Evolutionary conservation across 2,329 filamentous ascomycete species (phyloP).

Genomic region (Aspergillus fischeri): DNA sequence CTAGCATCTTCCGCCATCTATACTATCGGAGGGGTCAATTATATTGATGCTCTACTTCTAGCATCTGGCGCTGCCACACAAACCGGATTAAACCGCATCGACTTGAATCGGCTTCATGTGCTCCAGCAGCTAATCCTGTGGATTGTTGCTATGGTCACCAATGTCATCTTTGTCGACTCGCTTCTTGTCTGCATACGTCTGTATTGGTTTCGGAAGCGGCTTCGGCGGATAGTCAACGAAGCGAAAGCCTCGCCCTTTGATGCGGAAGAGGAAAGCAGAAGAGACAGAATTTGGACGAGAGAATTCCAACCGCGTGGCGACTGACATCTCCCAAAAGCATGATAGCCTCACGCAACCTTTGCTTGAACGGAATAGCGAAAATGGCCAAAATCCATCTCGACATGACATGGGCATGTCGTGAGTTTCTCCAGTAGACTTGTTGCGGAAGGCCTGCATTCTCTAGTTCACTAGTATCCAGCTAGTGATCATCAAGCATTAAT

Average conservation of each 20-base stretch:
- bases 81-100: conserved; percentile 75
- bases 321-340: background rate
- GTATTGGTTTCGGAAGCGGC: conserved; percentile 95
- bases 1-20: conserved; percentile 71
- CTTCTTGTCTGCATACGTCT: conserved; percentile 83
- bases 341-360: conserved; percentile 10
- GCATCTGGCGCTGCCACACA: conserved; percentile 79
- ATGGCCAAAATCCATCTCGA: too few species aligned
- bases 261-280: conserved; percentile 35
- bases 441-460: too few species aligned
- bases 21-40: conserved; percentile 57
- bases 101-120: conserved; percentile 62
- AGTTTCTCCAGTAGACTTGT: too few species aligned
- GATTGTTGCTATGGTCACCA: conserved; percentile 66
- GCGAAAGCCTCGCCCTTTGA: conserved; percentile 61
- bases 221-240: conserved; percentile 72
- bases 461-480: too few species aligned
- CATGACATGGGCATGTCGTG: too few species aligned
- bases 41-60: conserved; percentile 84
- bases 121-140: conserved; percentile 70
- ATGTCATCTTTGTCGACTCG: conserved; percentile 75
- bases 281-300: background rate
- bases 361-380: background rate
- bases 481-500: too few species aligned
- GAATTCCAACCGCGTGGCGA: background rate